Base-by-base conservation (phyloP, 2,329 filamentous ascomycete genomes). In the Bisporella sp. region DNA sequence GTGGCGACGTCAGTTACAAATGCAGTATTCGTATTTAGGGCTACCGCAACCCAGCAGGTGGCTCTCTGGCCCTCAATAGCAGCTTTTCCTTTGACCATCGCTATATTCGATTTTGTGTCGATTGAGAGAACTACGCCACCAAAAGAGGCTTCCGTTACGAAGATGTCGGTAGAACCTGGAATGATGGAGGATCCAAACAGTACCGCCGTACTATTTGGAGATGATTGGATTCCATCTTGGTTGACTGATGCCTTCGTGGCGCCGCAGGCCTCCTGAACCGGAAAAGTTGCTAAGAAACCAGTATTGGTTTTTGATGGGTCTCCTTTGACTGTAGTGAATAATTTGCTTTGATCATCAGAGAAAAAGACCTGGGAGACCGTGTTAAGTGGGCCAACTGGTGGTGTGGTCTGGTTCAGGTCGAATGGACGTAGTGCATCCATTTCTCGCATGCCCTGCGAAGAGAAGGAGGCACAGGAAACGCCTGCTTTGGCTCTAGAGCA, bases 311-410 rank as follows among this genome's bases (percentile, higher is more conserved):
- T 65, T 0, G 68, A 56, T 0, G 76, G 76, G 49, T 82, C 71
- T 1, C 81, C 81, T 64, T 85, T 85, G 41, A 84, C 78, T 1
- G 76, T 81, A 0, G 76, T 71, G 46, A 77, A 71, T 0, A 85
- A 66, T 2, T 65, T 70, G 0, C 62, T 66, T 54, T 78, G 71
- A 47, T 84, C 78, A 0, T 64, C 63, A 1, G 76, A 78, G 66
- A 83, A 84, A 61, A 82, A 78, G 0, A 74, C 69, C 6, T 84
- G 79, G 0, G 80, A 82, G 3, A 84, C 71, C 0, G 77, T 82
- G 62, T 82, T 81, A 2, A 68, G 64, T 0, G 81, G 79, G 0
- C 80, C 81, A 0, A 68, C 62, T 0, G 82, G 79, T 0, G 82
- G 81, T 0, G 76, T 82, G 0, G 1, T 66, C 64, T 82, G 0